These are phyloP conservation scores for Leucaena leucocephala DNA, from an alignment of 306 rosid genomes.

Conservation along the genomic window DNA sequence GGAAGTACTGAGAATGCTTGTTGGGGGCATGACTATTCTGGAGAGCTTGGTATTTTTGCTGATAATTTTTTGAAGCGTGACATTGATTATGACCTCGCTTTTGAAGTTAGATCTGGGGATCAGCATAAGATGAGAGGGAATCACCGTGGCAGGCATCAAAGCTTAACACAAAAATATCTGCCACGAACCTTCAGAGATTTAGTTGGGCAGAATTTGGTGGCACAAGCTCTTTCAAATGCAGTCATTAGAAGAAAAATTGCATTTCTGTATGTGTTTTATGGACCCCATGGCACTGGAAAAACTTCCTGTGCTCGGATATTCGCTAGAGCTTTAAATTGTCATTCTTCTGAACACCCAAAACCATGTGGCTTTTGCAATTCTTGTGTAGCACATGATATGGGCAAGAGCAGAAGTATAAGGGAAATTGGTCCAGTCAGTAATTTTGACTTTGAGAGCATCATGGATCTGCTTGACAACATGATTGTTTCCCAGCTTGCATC, in stretches of 20 bases:
- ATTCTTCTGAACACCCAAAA: constrained; percentile 71
- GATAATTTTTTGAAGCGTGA: constrained; percentile 79
- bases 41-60: constrained; percentile 90
- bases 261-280: constrained; percentile 84
- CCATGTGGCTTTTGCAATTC: constrained; percentile 96
- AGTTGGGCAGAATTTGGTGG: constrained; percentile 92
- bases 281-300: constrained; percentile 98
- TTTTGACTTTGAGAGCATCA: constrained; percentile 82
- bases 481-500: constrained; percentile 74
- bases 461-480: constrained; percentile 82
- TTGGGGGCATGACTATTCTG: constrained; percentile 82
- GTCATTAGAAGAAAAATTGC: constrained; percentile 78
- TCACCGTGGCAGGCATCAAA: constrained; percentile 68
- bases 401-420: constrained; percentile 76
- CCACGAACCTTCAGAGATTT: constrained; percentile 86
- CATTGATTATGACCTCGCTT: constrained; percentile 84
- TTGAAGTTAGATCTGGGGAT: constrained; percentile 84
- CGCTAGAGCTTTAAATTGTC: constrained; percentile 94
- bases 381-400: constrained; percentile 77
- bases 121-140: constrained; percentile 67
- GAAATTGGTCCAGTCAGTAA: constrained; percentile 95
- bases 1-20: constrained; percentile 76
- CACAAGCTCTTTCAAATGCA: constrained; percentile 97
- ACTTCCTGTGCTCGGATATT: constrained; percentile 92
- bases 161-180: constrained; percentile 83